Percentiles rank a stretch among this genome's conserved stretches.
Conservation (phyloP, 1,139 yeast genomes). For the Meyerozyma sp. region DNA sequence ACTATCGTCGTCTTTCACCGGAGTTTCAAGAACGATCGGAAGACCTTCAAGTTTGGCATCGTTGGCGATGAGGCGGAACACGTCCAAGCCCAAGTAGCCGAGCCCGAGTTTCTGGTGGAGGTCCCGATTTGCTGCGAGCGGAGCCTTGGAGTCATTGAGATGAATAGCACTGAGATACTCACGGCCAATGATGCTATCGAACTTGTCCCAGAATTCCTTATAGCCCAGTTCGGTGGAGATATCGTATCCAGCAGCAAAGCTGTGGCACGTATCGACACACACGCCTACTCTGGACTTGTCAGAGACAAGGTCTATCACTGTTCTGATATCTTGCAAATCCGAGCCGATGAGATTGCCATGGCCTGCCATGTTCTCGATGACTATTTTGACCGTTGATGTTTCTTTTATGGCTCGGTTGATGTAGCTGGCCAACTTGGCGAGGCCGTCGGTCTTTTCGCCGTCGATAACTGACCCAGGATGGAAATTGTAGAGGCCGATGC, state of each 20-base stretch:
- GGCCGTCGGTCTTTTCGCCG: constrained; percentile 60
- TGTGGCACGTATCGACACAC: constrained; percentile 91
- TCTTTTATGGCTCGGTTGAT: constrained; percentile 72
- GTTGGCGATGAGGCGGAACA: constrained; percentile 74
- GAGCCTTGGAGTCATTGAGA: constrained; percentile 91
- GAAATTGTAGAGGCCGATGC: constrained; percentile 82
- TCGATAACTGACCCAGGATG: constrained; percentile 93
- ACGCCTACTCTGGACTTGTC: constrained; percentile 84
- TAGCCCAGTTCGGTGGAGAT: constrained; percentile 54
- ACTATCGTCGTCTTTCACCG: constrained; percentile 50
- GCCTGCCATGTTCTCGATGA: constrained; percentile 97
- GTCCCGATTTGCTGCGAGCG: constrained; percentile 84
- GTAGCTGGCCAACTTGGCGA: constrained; percentile 65
- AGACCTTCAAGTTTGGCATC: constrained; percentile 53
- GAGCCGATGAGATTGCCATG: constrained; percentile 91
- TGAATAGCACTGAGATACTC: constrained; percentile 78
- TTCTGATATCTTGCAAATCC: constrained; percentile 64
- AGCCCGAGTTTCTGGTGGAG: constrained; percentile 85
- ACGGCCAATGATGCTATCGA: constrained; percentile 69
- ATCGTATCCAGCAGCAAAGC: constrained; percentile 96
- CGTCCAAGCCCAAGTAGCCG: constrained; percentile 86
- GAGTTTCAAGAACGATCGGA: constrained; percentile 90
- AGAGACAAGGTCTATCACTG: constrained; percentile 70
- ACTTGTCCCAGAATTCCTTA: constrained; percentile 64
- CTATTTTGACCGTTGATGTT: constrained; percentile 77